Percentiles rank a stretch among this genome's conserved stretches.
Conservation (phyloP, 192 early-diverging fungal genomes). For the Piromyces finnis region DNA sequence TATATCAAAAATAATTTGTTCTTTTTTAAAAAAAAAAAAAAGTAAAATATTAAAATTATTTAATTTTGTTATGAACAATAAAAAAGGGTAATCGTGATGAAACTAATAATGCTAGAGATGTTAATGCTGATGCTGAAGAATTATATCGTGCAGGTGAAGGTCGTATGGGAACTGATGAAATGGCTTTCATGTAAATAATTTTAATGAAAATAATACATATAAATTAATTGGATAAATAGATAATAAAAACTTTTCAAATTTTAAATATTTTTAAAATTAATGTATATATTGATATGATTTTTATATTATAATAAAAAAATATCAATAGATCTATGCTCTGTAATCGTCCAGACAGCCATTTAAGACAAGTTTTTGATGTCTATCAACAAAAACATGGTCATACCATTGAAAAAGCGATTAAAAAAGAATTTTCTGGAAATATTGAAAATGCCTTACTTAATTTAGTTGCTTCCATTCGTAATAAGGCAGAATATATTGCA, state of each 20-base stretch:
- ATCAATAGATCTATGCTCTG: too few relatives aligned
- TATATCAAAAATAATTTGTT: too few relatives aligned
- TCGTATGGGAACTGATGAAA: slow-evolving; percentile 20
- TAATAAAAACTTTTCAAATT: too few relatives aligned
- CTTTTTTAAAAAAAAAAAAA: too few relatives aligned
- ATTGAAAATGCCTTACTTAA: slow-evolving; percentile 11
- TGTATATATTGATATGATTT: too few relatives aligned
- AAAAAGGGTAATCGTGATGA: slow-evolving; percentile 7
- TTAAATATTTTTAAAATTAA: too few relatives aligned
- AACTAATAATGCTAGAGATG: neutral
- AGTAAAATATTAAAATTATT: too few relatives aligned
- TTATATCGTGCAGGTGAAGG: slow-evolving; percentile 22
- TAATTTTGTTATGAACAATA: too few relatives aligned
- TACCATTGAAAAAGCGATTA: slow-evolving; percentile 13
- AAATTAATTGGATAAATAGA: too few relatives aligned
- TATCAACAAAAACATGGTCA: slow-evolving; percentile 14
- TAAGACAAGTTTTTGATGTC: slow-evolving; percentile 5
- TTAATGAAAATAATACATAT: too few relatives aligned
- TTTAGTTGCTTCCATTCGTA: neutral
- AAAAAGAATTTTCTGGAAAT: slow-evolving; percentile 22
- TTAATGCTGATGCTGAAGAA: slow-evolving; percentile 13
- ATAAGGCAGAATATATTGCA: neutral
- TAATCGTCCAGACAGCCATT: neutral
- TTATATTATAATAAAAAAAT: too few relatives aligned
- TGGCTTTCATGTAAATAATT: slow-evolving; percentile 17